Evolutionary conservation across 139 green algal genomes (phyloP).

Genomic region (Chlorella vulgaris): DNA sequence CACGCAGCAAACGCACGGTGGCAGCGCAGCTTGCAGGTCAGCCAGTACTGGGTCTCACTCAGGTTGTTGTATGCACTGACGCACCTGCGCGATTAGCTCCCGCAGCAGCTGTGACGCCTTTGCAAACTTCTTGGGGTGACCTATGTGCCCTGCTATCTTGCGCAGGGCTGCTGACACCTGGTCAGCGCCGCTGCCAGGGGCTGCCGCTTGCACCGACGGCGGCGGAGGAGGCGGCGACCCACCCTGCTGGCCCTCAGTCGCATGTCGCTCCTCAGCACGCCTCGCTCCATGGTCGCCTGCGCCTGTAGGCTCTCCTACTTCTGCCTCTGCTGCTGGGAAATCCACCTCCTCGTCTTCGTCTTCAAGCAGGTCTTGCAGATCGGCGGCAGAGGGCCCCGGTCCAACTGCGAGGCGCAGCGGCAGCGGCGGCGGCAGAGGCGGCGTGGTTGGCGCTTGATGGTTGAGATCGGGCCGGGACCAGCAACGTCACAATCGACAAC

Average conservation of each 20-base stretch:
- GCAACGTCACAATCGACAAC: not conserved
- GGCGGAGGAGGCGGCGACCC: not conserved
- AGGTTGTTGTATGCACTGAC: not conserved
- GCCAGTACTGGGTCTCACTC: too few relatives aligned
- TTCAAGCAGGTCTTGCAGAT: conserved; percentile 10
- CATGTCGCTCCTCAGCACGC: not conserved
- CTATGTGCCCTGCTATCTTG: conserved; percentile 66
- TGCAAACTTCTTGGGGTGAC: conserved; percentile 69
- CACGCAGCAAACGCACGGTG: too few relatives aligned
- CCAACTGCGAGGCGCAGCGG: too few relatives aligned
- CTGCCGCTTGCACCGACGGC: not conserved
- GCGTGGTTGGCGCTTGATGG: not conserved
- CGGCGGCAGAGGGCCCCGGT: not conserved
- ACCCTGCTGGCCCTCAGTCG: not conserved
- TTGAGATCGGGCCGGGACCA: not conserved
- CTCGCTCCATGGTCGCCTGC: not conserved
- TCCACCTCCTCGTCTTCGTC: too few relatives aligned
- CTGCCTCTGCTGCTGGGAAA: too few relatives aligned
- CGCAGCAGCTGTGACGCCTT: conserved; percentile 74
- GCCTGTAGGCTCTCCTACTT: too few relatives aligned
- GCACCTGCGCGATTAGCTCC: conserved; percentile 61
- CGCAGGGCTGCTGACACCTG: conserved; percentile 55
- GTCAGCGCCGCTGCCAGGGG: not conserved
- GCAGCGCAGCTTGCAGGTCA: too few relatives aligned
- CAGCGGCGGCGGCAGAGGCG: not conserved